Evolutionary conservation across 116 monocot genomes (phyloP).

Genomic region (Zostera marina): DNA sequence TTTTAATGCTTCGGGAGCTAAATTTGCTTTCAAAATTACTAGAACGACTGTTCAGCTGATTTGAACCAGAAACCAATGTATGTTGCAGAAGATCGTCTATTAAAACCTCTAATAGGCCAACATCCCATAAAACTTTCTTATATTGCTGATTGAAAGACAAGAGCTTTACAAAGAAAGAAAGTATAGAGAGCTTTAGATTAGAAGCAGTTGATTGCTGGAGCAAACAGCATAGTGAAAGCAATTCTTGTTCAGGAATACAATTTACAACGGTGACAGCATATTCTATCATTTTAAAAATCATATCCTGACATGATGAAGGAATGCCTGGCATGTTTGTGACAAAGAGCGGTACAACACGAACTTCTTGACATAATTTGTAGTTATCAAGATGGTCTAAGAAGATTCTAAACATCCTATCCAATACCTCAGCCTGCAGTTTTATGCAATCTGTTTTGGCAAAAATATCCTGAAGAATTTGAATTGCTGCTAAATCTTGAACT

Average conservation of each 20-base stretch:
- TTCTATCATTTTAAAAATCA: conserved; percentile 93
- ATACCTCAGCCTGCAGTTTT: conserved; percentile 83
- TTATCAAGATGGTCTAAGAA: conserved; percentile 96
- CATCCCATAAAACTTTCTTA: conserved; percentile 89
- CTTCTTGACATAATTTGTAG: conserved; percentile 83
- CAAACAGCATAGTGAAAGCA: conserved; percentile 96
- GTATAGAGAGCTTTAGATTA: conserved; percentile 63
- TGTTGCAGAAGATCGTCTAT: conserved; percentile 88
- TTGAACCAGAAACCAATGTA: conserved; percentile 50
- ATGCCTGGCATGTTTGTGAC: conserved; percentile 86
- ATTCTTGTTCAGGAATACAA: conserved; percentile 95
- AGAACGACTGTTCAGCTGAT: conserved; percentile 34
- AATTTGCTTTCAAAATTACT: conserved; percentile 27
- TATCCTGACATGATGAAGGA: conserved; percentile 79
- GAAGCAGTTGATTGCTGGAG: conserved; percentile 84
- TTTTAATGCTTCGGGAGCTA: conserved; percentile 41
- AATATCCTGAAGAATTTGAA: conserved; percentile 98
- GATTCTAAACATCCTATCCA: conserved; percentile 95
- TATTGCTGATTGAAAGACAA: conserved; percentile 94
- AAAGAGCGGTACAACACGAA: conserved; percentile 85
- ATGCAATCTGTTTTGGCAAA: conserved; percentile 85
- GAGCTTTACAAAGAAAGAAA: conserved; percentile 92
- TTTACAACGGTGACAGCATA: conserved; percentile 98
- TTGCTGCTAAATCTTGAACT: conserved; percentile 90
- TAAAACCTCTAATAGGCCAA: conserved; percentile 86